These are phyloP conservation scores for Dactylis glomerata DNA, from an alignment of 176 grass and related monocot species.

Conservation along the genomic window DNA sequence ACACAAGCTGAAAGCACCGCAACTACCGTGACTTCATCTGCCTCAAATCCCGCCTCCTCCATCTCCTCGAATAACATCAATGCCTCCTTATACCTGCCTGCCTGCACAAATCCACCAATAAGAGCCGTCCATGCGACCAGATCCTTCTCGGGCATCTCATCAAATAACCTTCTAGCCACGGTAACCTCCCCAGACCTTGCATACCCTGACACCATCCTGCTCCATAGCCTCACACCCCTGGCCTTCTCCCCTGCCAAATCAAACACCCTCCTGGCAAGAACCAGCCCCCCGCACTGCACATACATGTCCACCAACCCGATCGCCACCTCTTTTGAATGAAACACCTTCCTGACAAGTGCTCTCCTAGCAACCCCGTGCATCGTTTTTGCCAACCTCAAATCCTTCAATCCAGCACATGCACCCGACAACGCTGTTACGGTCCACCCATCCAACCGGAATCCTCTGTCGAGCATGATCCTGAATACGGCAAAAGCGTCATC, in stretches of 20 bases:
- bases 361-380: constrained; percentile 30
- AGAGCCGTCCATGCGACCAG: constrained; percentile 55
- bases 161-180: constrained; percentile 39
- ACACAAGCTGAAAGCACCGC: constrained; percentile 47
- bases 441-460: constrained; percentile 25
- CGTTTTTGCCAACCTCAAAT: constrained; percentile 29
- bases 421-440: constrained; percentile 11
- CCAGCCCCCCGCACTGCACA: constrained; percentile 1
- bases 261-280: constrained; percentile 31
- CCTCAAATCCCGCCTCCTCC: constrained; percentile 31
- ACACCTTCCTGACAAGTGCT: neutral
- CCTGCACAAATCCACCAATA: constrained; percentile 43
- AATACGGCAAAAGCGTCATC: neutral
- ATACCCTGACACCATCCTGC: constrained; percentile 38
- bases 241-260: constrained; percentile 29
- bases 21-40: constrained; percentile 42
- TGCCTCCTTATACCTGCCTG: constrained; percentile 31
- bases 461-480: constrained; percentile 10
- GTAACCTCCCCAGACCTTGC: constrained; percentile 25
- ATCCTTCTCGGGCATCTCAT: constrained; percentile 47
- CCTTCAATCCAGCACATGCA: neutral
- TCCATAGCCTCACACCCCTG: constrained; percentile 40
- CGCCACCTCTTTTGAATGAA: neutral
- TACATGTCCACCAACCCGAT: constrained; percentile 34
- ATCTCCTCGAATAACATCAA: constrained; percentile 48